Conservation (phyloP, 164 flowering plant genomes). For the Nymphaea thermarum region DNA sequence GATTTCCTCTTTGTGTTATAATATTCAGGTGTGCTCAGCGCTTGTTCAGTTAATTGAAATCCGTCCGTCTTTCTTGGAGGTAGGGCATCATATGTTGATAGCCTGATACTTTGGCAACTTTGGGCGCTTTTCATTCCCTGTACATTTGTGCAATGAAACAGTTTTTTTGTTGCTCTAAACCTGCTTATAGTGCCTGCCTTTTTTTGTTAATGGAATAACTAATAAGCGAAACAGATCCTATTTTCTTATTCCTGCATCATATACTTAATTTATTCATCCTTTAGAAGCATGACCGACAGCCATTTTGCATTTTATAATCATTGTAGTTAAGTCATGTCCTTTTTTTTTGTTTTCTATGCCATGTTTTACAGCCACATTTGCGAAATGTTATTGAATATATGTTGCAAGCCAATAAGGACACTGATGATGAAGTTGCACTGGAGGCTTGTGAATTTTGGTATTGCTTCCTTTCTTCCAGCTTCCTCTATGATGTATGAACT, state of each 20-base stretch:
- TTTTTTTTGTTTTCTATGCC: neutral
- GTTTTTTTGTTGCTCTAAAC: neutral
- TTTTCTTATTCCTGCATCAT: too few relatives aligned
- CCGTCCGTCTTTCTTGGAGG: conserved; percentile 80
- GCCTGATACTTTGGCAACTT: too few relatives aligned
- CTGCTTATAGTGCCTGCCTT: too few relatives aligned
- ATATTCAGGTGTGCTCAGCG: conserved; percentile 81
- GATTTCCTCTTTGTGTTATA: too few relatives aligned
- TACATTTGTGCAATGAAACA: neutral
- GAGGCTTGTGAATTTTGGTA: conserved; percentile 99
- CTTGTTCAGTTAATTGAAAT: conserved; percentile 91
- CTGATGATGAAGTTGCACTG: conserved; percentile 89
- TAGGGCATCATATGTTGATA: conserved; percentile 9
- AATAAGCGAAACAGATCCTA: too few relatives aligned
- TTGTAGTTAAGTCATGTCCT: neutral
- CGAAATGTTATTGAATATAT: conserved; percentile 84
- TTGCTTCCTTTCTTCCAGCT: neutral
- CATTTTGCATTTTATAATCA: too few relatives aligned
- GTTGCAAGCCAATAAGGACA: conserved; percentile 86
- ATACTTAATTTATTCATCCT: too few relatives aligned
- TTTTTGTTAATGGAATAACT: too few relatives aligned
- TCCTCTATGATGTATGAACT: too few relatives aligned
- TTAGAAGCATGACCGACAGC: too few relatives aligned
- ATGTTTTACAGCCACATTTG: conserved; percentile 65
- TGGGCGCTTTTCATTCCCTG: neutral